Percentiles rank a stretch among this genome's conserved stretches.
phyloP scores from a whole-genome alignment of 2,329 filamentous ascomycete genomes.

The Aureobasidium uvarum region DNA sequence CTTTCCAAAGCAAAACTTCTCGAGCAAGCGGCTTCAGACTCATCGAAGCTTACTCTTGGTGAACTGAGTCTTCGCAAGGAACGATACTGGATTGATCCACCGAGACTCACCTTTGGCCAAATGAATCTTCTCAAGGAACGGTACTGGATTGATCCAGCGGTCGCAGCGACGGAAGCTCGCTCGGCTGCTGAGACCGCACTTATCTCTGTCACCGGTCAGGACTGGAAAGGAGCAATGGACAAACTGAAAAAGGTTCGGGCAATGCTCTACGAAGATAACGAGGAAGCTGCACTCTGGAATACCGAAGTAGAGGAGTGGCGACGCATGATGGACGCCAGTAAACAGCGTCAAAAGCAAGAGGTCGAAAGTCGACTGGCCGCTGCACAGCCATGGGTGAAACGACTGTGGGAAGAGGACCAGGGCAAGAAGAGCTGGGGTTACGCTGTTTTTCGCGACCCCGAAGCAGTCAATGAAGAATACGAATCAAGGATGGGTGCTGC shows the following conservation, averaged over 20 bases:
- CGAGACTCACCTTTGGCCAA: not conserved
- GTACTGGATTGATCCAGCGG: not conserved
- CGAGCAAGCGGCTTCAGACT: not conserved
- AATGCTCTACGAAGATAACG: not conserved
- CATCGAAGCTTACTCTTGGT: not conserved
- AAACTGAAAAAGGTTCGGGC: not conserved
- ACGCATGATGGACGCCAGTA: conserved; percentile 1
- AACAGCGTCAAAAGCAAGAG: conserved; percentile 1
- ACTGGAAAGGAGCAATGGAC: not conserved
- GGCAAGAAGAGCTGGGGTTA: conserved; percentile 9
- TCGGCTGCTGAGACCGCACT: not conserved
- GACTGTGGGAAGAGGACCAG: conserved; percentile 4
- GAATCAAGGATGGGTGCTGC: not conserved
- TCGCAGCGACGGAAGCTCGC: not conserved
- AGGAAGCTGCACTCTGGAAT: not conserved
- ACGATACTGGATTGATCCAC: no score
- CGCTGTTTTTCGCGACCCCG: not conserved
- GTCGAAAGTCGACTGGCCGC: conserved; percentile 1
- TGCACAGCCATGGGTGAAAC: conserved; percentile 3
- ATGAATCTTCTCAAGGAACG: not conserved
- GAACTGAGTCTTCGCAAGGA: no score
- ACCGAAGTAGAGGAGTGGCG: not conserved
- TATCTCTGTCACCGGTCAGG: not conserved
- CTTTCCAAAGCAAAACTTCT: not conserved
- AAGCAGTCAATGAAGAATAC: not conserved